A percentile compares a stretch with the other conserved stretches of the same genome.
These are phyloP conservation scores for Chaetomium sp. DNA, from an alignment of 2,329 filamentous ascomycete species.

Conservation along the genomic window DNA sequence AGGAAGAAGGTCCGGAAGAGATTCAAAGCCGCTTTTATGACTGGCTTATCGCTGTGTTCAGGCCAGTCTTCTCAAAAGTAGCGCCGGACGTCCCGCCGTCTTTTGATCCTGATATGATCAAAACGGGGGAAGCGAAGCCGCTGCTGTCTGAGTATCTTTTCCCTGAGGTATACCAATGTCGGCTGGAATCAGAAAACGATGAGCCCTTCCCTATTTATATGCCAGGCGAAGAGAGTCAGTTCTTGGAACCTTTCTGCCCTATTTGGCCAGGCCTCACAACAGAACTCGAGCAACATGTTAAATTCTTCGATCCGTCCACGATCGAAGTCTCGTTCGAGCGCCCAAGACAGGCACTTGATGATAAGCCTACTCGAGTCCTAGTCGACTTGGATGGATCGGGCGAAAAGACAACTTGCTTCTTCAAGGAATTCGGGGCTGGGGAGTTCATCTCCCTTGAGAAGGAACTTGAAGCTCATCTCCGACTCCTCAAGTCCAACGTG, in stretches of 20 bases:
- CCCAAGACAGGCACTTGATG: conserved; percentile 7
- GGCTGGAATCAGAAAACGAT: conserved; percentile 14
- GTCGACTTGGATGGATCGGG: conserved; percentile 9
- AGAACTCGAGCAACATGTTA: conserved; percentile 10
- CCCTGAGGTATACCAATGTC: conserved; percentile 11
- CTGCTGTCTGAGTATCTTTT: conserved; percentile 16
- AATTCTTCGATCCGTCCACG: conserved; percentile 12
- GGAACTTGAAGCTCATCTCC: conserved; percentile 8
- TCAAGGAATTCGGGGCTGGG: conserved; percentile 9
- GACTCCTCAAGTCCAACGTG: conserved; percentile 7
- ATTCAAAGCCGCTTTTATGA: conserved; percentile 10
- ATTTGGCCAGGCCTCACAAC: conserved; percentile 6
- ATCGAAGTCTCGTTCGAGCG: conserved; percentile 11
- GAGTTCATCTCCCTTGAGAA: background rate
- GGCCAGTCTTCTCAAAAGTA: conserved; percentile 13
- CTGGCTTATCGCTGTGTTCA: conserved; percentile 13
- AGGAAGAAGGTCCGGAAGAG: conserved; percentile 11
- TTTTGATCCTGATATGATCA: conserved; percentile 14
- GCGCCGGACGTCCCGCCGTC: conserved; percentile 13
- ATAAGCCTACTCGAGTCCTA: conserved; percentile 7
- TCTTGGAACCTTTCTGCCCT: conserved; percentile 5
- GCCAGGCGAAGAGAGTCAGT: conserved; percentile 9
- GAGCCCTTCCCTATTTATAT: conserved; percentile 12
- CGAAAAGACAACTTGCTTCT: conserved; percentile 11
- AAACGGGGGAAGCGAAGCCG: conserved; percentile 12